A percentile compares a stretch with the other conserved stretches of the same genome.
These are phyloP conservation scores for Nicotiana benthamiana DNA, from an alignment of 257 asterid genomes.

Conservation along the genomic window DNA sequence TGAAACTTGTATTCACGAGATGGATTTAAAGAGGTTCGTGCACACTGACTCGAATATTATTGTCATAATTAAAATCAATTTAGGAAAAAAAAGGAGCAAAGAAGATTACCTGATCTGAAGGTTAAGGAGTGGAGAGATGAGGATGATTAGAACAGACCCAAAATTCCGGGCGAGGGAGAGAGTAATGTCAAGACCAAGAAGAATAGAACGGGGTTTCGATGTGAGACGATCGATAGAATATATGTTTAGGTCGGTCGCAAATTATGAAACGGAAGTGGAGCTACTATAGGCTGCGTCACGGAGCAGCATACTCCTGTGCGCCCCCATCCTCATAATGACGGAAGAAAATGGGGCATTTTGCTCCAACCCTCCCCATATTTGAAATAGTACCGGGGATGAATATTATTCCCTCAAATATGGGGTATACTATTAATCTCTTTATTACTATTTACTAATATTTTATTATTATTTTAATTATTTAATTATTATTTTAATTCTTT, in stretches of 20 bases:
- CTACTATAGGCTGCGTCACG: not conserved
- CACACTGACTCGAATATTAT: not conserved
- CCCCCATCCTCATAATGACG: no score
- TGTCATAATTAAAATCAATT: not conserved
- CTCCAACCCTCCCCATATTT: no score
- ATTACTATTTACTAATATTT: no score
- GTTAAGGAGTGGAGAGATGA: not conserved
- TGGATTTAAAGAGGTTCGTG: not conserved
- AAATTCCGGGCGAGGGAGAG: not conserved
- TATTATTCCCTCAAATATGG: no score
- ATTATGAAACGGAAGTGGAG: not conserved
- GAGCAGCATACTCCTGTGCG: not conserved
- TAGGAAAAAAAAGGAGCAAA: not conserved
- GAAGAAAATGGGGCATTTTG: no score
- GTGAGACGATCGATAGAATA: not conserved
- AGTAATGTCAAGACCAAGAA: not conserved
- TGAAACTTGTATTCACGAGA: no score
- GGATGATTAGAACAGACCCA: not conserved
- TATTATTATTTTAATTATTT: no score
- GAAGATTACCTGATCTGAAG: not conserved
- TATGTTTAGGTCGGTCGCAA: not conserved
- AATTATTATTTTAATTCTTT: no score
- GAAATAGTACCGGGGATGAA: no score
- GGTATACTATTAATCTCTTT: no score
- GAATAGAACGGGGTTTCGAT: not conserved